Conservation (phyloP, 768 basidiomycete species). For the Mycena galericulata region DNA sequence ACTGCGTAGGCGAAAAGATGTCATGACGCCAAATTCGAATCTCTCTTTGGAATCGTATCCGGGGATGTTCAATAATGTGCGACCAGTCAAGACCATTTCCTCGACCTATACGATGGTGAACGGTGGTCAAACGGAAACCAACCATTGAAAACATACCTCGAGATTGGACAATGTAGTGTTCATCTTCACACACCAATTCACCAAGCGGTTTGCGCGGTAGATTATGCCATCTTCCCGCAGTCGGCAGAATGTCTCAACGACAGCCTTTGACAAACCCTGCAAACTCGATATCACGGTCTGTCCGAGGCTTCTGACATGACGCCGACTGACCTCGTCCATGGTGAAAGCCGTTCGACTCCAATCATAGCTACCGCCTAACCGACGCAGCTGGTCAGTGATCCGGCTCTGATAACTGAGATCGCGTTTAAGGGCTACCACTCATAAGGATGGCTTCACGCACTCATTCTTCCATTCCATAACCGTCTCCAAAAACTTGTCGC, state of each 20-base stretch:
- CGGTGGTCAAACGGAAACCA: background rate
- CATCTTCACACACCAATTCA: constrained; percentile 96
- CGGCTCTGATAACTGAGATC: constrained; percentile 84
- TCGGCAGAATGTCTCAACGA: constrained; percentile 90
- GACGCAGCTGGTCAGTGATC: constrained; percentile 88
- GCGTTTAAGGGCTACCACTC: background rate
- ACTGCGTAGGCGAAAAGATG: constrained; percentile 96
- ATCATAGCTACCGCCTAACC: constrained; percentile 95
- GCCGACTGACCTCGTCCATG: constrained; percentile 79
- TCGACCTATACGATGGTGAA: constrained; percentile 73
- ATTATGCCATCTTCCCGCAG: constrained; percentile 92
- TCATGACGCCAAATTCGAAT: constrained; percentile 97
- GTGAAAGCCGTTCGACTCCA: constrained; percentile 96
- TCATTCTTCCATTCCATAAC: constrained; percentile 98
- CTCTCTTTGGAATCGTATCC: constrained; percentile 95
- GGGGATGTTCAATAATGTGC: constrained; percentile 89
- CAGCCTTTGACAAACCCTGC: constrained; percentile 83
- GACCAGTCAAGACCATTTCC: constrained; percentile 87
- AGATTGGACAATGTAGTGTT: constrained; percentile 97
- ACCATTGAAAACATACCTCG: constrained; percentile 65
- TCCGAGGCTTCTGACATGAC: background rate
- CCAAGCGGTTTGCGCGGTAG: constrained; percentile 95
- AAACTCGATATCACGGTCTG: background rate
- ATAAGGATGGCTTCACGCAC: constrained; percentile 57
- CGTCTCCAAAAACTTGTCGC: constrained; percentile 88